Base-by-base conservation (phyloP, 305 asterid genomes). In the Fraxinus angustifolia region DNA sequence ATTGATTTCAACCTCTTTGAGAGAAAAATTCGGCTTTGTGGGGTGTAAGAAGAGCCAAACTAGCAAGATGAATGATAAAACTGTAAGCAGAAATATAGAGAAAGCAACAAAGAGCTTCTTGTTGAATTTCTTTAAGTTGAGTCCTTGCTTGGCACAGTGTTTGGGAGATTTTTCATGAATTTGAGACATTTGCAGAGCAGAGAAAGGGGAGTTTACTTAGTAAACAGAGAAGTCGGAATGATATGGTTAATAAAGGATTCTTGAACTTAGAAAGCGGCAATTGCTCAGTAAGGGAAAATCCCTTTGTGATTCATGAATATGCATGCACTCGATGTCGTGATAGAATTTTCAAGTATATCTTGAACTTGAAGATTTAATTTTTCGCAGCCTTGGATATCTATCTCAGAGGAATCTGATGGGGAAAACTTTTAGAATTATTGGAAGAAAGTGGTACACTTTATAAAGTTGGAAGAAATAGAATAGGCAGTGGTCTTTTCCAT, bases 31-130 rank as follows among this genome's bases (percentile, higher is more conserved):
- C 0, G 99, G 99, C 21, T 94, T 94, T 1, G 91, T 82, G 2
- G 98, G 99, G 71, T 91, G 98, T 78, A 96, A 94, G 74, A 89
- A 85, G 16, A 96, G 88, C 87, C 91, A 96, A 17, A 93, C 86
- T 6, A 96, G 95, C 87, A 92, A 82, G 71, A 90, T 88, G 87
- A 96, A 82, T 8, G 94, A 89, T 65, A 88, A 87, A 35, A 96
- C 31, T 16, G 97, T 88, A 82, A 94, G 88, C 76, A 91, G 82
- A 48, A 92, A 70, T 48, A 97, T 87, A 19, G 91, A 80, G 79
- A 93, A 72, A 84, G 83, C 80, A 70, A 67, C 83, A 81, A 84
- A 87, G 76, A 87, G 76, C 50, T 90, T 96, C 73, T 88, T 92
- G 90, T 88, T 90, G 87, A 91, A 83, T 45, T 85, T 90, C 42